Base-by-base conservation (phyloP, 108 stramenopile species). In the Pseudonitzschia delicatissima region DNA sequence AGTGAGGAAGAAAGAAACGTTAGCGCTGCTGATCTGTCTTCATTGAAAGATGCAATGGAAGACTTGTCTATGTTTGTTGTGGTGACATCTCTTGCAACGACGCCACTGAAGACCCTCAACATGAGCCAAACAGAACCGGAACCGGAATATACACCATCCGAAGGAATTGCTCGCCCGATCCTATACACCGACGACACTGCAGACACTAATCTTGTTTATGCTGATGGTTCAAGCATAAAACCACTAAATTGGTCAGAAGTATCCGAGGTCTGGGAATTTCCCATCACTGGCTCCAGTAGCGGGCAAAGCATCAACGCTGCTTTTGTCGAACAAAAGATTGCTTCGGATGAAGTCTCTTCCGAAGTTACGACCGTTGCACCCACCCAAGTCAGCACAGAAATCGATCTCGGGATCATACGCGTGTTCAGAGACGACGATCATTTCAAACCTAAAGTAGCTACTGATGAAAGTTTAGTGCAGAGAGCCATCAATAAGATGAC, bases 171-270 rank as follows among this genome's bases (percentile, higher is more conserved):
- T 49, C 1, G 7, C 48, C 48, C 48, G 48, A 49, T 49, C 21
- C 20, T 49, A 49, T 49, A 49, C 48, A 49, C 48, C 20, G 48
- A 49, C 48, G n/a, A 49, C 48, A 49, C 20, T 49, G 15, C 48
- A 49, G 20, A 49, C 11, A 49, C 0, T 23, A 9, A 49, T 23
- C n/a, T 49, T 49, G 48, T 49, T 17, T 49, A 49, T 4, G 48
- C 48, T 23, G 21, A 49, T 49, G 48, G 48, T 49, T 0, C 48
- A 49, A 17, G n/a, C 7, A 49, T 49, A 49, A n/a, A 49, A 17
- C 48, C 48, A 49, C n/a, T 49, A 7, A 49, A 29, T 49, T 0
- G 11, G 21, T 49, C 48, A 7, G 21, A 7, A 17, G 7, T 49
- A 7, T 49, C 48, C 48, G 48, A 49, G 48, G 48, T 49, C 48